Base-by-base conservation (phyloP, 495 filamentous ascomycete genomes). In the Pyronema omphalodes region DNA sequence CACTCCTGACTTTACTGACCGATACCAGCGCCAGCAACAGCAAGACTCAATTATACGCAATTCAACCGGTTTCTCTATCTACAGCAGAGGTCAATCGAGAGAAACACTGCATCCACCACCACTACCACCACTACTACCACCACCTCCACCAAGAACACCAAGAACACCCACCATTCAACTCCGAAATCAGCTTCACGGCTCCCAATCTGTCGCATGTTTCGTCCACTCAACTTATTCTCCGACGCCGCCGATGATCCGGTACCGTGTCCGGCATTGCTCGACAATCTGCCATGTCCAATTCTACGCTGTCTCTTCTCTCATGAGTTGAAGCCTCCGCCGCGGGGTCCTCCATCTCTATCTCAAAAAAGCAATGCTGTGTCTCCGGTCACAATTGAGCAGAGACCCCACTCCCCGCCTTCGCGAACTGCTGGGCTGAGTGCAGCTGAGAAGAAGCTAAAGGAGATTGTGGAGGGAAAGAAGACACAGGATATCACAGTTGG, bases 261-360 rank as follows among this genome's bases (percentile, higher is more conserved):
- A 9, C 19, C 41, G 14, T 54, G 52, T 46, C 52, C 52, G 15
- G 41, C 40, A 15, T 18, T 46, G 14, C 41, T 34, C 7, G 52
- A 54, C 18, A 34, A 17, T 9, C 14, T 35, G 29, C 52, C 39
- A 36, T 83, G 80, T 62, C 56, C 62, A 15, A 66, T 82, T 7
- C 61, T 74, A n/a, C 72, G 68, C 50, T 83, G 80, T 67, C 69
- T 82, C 11, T 83, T 82, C 64, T 71, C 68, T 7, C 79, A 83
- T 60, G 62, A 68, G 33, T 34, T 57, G 8, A 9, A 43, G 41
- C 35, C 40, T 47, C 37, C 45, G 0, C 43, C 53, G 51, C n/a
- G 29, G 40, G 51, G 23, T 15, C 39, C 57, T 15, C 37, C 51
- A 14, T n/a, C 50, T 35, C 37, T 48, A 11, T 11, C 46, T 6